Evolutionary conservation across 768 basidiomycete species (phyloP), one percentile per base, ranked within the genome.

Genomic region (Atractiella rhizophila): DNA sequence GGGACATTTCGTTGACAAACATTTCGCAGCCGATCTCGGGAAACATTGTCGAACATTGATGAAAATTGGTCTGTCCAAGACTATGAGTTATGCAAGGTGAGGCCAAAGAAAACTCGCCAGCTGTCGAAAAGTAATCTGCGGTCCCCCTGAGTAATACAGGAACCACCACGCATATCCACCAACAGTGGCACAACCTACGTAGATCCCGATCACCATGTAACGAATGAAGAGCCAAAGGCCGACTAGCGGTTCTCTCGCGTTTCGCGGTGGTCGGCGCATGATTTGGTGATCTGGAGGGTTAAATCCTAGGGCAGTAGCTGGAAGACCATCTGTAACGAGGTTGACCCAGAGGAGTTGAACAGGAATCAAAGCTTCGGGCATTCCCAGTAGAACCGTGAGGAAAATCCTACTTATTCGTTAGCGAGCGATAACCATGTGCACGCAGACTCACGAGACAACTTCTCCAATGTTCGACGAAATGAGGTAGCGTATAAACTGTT

Each of bases 91-190:
- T 4, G 35, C 39, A 12, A 18, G 28, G 25, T n/a, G 38, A 10
- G 4, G 19, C 30, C 33, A 27, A 21, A 24, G 15, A 37, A 15
- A 21, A 67, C 79, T 55, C 52, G 91, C 86, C 47, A 98, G 64
- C 60, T 98, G 81, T 54, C 80, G 65, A 66, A 78, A 94, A 3
- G 78, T 67, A 54, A 98, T 94, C 55, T 85, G 81, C 4, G 88
- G 88, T 1, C 88, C 88, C 34, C 68, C 76, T 13, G 67, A 54
- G 58, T 94, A 94, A 59, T 73, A 77, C 54, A 88, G 64, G 64
- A 98, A 98, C 88, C 88, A 96, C 88, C 88, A 98, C 0, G 83
- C 88, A 55, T 98, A 98, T 35, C 86, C 88, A 50, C 77, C 82
- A 20, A 98, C 88, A 20, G 88, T 96, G 4, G 83, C 86, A 41